Percentiles rank a stretch among this genome's conserved stretches.
phyloP scores from a whole-genome alignment of 2,329 filamentous ascomycete genomes.

The Aspergillus oerlinghausenensis region DNA sequence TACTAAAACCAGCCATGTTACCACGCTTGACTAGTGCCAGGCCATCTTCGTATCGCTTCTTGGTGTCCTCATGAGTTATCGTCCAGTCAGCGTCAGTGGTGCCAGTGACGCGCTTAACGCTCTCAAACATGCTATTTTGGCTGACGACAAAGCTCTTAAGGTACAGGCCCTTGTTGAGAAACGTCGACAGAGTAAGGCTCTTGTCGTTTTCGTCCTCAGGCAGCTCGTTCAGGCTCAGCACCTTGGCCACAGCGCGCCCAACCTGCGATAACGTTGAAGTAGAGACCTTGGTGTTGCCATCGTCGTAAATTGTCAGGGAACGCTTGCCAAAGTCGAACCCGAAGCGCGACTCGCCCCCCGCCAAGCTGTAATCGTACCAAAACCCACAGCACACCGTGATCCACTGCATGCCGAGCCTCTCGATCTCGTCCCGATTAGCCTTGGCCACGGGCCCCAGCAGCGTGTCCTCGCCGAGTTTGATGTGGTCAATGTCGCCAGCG shows the following conservation, averaged over 20 bases:
- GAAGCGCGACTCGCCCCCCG: conserved; percentile 30
- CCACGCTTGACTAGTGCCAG: conserved; percentile 42
- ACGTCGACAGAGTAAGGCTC: conserved; percentile 39
- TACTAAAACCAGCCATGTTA: conserved; percentile 43
- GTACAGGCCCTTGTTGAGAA: conserved; percentile 48
- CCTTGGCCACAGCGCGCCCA: conserved; percentile 49
- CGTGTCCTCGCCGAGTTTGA: conserved; percentile 30
- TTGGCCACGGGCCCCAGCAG: conserved; percentile 28
- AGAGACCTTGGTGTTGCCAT: conserved; percentile 54
- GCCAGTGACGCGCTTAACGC: conserved; percentile 55
- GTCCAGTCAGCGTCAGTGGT: conserved; percentile 59
- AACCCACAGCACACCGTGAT: conserved; percentile 45
- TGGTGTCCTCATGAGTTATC: conserved; percentile 45
- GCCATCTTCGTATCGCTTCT: conserved; percentile 48
- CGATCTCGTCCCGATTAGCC: conserved; percentile 35
- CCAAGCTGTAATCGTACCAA: conserved; percentile 53
- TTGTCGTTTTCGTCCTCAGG: conserved; percentile 38
- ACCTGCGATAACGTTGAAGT: conserved; percentile 57
- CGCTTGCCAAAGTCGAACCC: conserved; percentile 49
- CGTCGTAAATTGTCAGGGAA: conserved; percentile 48
- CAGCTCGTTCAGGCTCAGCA: conserved; percentile 45
- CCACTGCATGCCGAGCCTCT: conserved; percentile 41
- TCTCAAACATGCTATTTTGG: conserved; percentile 62
- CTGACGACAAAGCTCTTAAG: conserved; percentile 54
- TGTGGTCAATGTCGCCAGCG: conserved; percentile 28